These are phyloP conservation scores for Aaosphaeria arxii DNA, from an alignment of 2,329 filamentous ascomycete species.

Conservation along the genomic window DNA sequence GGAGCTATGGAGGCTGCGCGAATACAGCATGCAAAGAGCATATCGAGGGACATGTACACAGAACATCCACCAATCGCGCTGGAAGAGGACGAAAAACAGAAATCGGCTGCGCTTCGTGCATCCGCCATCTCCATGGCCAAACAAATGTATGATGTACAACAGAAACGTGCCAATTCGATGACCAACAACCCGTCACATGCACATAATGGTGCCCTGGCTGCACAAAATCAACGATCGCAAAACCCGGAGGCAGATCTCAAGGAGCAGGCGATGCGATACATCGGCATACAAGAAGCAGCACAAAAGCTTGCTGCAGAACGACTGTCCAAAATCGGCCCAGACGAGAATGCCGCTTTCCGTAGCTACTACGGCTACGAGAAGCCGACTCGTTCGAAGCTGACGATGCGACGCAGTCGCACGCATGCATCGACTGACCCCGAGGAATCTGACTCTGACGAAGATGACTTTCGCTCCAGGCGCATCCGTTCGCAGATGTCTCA, in stretches of 20 bases:
- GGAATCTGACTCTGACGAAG: slow-evolving; percentile 51
- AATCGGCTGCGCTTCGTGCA: slow-evolving; percentile 70
- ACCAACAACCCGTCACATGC: slow-evolving; percentile 40
- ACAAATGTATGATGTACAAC: slow-evolving; percentile 74
- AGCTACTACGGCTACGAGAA: slow-evolving; percentile 69
- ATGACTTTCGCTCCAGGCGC: slow-evolving; percentile 66
- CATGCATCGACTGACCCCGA: slow-evolving; percentile 66
- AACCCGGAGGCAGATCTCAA: slow-evolving; percentile 47
- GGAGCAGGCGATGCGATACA: slow-evolving; percentile 49
- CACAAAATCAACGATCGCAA: slow-evolving; percentile 21
- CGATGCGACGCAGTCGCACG: slow-evolving; percentile 51
- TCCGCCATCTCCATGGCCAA: slow-evolving; percentile 88
- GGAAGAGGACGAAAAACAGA: slow-evolving; percentile 71
- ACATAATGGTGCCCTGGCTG: slow-evolving; percentile 33
- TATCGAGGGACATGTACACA: slow-evolving; percentile 74
- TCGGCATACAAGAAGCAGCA: slow-evolving; percentile 79
- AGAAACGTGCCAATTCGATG: slow-evolving; percentile 55
- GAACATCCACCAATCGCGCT: slow-evolving; percentile 68
- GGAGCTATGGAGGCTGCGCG: slow-evolving; percentile 59
- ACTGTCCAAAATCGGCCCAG: slow-evolving; percentile 73
- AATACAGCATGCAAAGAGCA: slow-evolving; percentile 64
- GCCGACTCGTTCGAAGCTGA: slow-evolving; percentile 51
- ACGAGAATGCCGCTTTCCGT: slow-evolving; percentile 64
- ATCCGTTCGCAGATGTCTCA: slow-evolving; percentile 78
- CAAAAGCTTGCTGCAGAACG: slow-evolving; percentile 83